These are phyloP conservation scores for Botrytis tulipae DNA, from an alignment of 2,329 filamentous ascomycete genomes.

Conservation along the genomic window DNA sequence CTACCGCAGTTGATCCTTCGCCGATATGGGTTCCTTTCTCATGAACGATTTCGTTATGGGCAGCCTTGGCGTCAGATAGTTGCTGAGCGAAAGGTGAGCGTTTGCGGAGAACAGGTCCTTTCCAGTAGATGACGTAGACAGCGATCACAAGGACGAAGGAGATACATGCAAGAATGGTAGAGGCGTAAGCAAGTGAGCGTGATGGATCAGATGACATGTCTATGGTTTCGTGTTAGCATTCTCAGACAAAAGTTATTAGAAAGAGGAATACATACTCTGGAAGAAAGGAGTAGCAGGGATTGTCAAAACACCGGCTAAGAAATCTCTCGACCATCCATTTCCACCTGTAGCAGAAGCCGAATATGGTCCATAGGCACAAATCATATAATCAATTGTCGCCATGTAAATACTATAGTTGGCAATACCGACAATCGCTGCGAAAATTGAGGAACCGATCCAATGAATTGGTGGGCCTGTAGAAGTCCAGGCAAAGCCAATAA, in stretches of 20 bases:
- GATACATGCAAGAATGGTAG: constrained; percentile 61
- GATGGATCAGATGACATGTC: constrained; percentile 48
- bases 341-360: constrained; percentile 73
- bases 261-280: constrained; percentile 40
- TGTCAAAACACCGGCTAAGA: constrained; percentile 69
- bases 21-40: background rate
- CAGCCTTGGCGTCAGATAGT: constrained; percentile 44
- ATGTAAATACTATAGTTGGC: constrained; percentile 73
- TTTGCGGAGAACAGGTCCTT: constrained; percentile 58
- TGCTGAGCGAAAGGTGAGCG: constrained; percentile 64
- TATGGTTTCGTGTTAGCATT: constrained; percentile 6
- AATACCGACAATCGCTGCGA: constrained; percentile 64
- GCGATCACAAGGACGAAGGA: constrained; percentile 59
- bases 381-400: constrained; percentile 76
- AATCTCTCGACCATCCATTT: constrained; percentile 72
- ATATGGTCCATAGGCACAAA: constrained; percentile 70
- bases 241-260: background rate
- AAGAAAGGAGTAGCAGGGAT: constrained; percentile 66
- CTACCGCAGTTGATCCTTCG: background rate
- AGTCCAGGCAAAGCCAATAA: constrained; percentile 70
- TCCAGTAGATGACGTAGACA: constrained; percentile 66
- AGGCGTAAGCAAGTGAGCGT: constrained; percentile 56
- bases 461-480: constrained; percentile 60
- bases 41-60: background rate
- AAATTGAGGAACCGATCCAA: constrained; percentile 68